Evolutionary conservation across 768 basidiomycete genomes (phyloP), one percentile per base, ranked within the genome.

Genomic region (Cyclocybe aegerita): DNA sequence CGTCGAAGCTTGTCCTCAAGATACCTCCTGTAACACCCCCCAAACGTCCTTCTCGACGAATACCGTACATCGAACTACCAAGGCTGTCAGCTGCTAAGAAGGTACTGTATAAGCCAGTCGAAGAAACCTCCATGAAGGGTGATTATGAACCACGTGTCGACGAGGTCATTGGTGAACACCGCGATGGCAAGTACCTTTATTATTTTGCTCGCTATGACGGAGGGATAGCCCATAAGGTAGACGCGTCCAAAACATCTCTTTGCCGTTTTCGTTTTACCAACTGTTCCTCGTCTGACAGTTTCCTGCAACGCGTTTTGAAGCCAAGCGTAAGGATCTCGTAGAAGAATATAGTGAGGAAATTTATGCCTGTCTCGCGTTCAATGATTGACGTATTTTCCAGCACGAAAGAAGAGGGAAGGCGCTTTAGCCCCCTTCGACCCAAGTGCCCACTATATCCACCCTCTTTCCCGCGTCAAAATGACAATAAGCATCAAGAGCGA

Each of bases 171-270:
- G 86, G 86, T 6, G 83, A 88, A 61, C 75, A 77, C 52, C 46
- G 56, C 9, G 66, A 75, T 4, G 66, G 60, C 6, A 59, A 56
- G 15, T 60, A 64, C n/a, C 60, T 70, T 12, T 86, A 75, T 59
- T 88, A 83, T 62, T 90, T 78, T 65, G 87, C 81, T 38, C 76
- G 79, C 33, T 79, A 76, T 54, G 65, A 69, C 39, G 76, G 76
- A 41, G 86, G 83, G n/a, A 75, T 81, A 29, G 75, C 78, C 9
- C 73, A 78, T 57, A 82, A 77, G 69, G 88, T 86, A 51, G 49
- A 75, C 62, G 49, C 56, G 53, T 39, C 23, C 16, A 43, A 23
- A 12, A 31, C 14, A 7, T 14, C 12, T 16, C 9, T 48, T 32
- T 7, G n/a, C n/a, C 42, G 8, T 39, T 38, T 42, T 38, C 16